Conservation (phyloP, 78 protist genomes). For the Abeoforma whisleri region DNA sequence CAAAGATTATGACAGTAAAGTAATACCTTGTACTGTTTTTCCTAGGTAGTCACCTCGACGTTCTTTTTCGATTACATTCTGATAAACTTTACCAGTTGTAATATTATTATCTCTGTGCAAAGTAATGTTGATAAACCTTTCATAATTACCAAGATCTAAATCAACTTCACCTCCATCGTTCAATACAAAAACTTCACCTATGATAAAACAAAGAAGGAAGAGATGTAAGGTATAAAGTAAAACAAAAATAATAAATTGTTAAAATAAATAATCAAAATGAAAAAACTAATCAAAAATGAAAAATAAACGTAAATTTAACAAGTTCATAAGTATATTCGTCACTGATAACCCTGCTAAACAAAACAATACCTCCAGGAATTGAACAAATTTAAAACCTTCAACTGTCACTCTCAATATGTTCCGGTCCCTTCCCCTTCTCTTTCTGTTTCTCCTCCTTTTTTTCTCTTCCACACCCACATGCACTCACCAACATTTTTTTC, state of each 20-base stretch:
- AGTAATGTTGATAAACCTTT: slow-evolving; percentile 76
- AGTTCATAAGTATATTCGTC: no score
- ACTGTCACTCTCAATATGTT: background rate
- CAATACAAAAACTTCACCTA: slow-evolving; percentile 60
- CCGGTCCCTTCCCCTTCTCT: background rate
- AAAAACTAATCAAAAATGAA: no score
- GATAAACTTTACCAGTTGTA: slow-evolving; percentile 95
- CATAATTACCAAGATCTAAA: slow-evolving; percentile 94
- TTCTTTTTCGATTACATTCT: slow-evolving; percentile 65
- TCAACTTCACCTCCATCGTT: slow-evolving; percentile 95
- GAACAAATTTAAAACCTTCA: background rate
- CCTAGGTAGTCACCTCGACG: slow-evolving; percentile 93
- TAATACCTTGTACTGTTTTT: slow-evolving; percentile 88
- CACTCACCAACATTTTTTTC: background rate
- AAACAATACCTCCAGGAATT: no score
- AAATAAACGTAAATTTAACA: no score
- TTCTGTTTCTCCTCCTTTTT: background rate
- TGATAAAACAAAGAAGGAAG: slow-evolving; percentile 17
- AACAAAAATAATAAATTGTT: no score
- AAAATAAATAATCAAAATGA: no score
- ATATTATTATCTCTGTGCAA: slow-evolving; percentile 82
- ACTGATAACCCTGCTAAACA: no score
- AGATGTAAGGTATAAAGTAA: no score
- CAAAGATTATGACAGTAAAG: no score
- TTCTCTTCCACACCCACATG: background rate